A percentile compares a stretch with the other conserved stretches of the same genome.
phyloP scores from a whole-genome alignment of 2,329 filamentous ascomycete species.

The Phyllosticta citrichinensis region DNA sequence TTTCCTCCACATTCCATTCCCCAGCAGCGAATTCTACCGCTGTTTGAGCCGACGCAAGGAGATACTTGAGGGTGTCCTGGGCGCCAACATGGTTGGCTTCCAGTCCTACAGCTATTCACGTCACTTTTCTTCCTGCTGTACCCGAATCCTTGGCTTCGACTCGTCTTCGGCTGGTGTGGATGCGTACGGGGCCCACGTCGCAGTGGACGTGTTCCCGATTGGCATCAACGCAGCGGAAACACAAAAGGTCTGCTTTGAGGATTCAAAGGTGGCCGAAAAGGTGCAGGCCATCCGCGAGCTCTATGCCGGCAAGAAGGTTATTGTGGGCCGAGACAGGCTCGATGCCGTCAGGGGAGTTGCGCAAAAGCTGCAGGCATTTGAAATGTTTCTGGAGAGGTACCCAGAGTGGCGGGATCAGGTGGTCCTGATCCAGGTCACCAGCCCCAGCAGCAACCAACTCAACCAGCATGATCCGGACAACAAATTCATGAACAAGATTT shows the following conservation, averaged over 20 bases:
- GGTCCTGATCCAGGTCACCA: conserved; percentile 90
- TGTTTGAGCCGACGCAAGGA: conserved; percentile 84
- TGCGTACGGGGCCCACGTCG: conserved; percentile 78
- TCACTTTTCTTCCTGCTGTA: conserved; percentile 91
- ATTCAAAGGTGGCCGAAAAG: conserved; percentile 60
- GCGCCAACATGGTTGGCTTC: conserved; percentile 88
- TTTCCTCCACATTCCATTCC: conserved; percentile 89
- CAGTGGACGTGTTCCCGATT: conserved; percentile 88
- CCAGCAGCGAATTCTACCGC: conserved; percentile 88
- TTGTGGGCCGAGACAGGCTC: conserved; percentile 87
- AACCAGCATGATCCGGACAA: conserved; percentile 62
- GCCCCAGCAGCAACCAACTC: conserved; percentile 64
- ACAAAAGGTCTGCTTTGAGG: conserved; percentile 62
- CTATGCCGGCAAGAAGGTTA: conserved; percentile 86
- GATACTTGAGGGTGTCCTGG: conserved; percentile 78
- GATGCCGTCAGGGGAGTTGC: conserved; percentile 87
- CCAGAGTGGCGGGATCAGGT: conserved; percentile 89
- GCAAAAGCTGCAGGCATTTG: conserved; percentile 93
- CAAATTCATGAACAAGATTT: conserved; percentile 80
- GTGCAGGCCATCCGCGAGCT: conserved; percentile 61
- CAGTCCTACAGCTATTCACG: conserved; percentile 92
- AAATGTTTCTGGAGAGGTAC: conserved; percentile 80
- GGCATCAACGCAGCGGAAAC: conserved; percentile 84
- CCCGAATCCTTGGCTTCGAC: conserved; percentile 79
- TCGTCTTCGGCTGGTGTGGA: conserved; percentile 79